Evolutionary conservation across 2,329 filamentous ascomycete species (phyloP).

Genomic region (Stagonosporopsis cucurbitacearum): DNA sequence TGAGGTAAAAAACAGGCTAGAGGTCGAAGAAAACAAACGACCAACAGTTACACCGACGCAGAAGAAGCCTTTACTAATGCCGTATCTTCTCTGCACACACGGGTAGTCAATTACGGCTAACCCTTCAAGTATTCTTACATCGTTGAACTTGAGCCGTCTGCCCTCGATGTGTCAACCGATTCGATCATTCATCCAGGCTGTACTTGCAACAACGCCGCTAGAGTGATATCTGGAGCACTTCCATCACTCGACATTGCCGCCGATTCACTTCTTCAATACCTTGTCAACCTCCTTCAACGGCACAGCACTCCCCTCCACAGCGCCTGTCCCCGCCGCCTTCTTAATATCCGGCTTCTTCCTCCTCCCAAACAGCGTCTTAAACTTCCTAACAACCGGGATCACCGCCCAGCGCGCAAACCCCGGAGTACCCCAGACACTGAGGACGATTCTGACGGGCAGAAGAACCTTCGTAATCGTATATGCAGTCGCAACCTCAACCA

Average conservation of each 20-base stretch:
- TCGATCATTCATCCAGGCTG: background rate
- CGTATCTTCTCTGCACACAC: background rate
- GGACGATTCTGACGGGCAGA: slow-evolving; percentile 75
- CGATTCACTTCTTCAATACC: background rate
- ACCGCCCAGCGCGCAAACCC: slow-evolving; percentile 73
- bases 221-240: slow-evolving; percentile 15
- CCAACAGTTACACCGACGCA: background rate
- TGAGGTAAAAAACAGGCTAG: background rate
- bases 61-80: background rate
- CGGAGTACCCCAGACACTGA: slow-evolving; percentile 87
- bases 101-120: background rate
- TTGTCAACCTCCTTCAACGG: slow-evolving; percentile 26
- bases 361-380: slow-evolving; percentile 50
- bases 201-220: background rate
- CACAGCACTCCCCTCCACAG: slow-evolving; percentile 40
- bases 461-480: slow-evolving; percentile 90
- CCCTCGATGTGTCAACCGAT: background rate
- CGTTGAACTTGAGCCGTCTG: background rate
- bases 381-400: slow-evolving; percentile 35
- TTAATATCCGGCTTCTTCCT: slow-evolving; percentile 28
- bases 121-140: background rate
- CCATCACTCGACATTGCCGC: slow-evolving; percentile 1
- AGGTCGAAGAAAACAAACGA: background rate
- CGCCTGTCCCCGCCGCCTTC: slow-evolving; percentile 41
- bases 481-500: slow-evolving; percentile 79